Base-by-base conservation (phyloP, 1,284 basidiomycete genomes). In the Ceratobasidium sp. region DNA sequence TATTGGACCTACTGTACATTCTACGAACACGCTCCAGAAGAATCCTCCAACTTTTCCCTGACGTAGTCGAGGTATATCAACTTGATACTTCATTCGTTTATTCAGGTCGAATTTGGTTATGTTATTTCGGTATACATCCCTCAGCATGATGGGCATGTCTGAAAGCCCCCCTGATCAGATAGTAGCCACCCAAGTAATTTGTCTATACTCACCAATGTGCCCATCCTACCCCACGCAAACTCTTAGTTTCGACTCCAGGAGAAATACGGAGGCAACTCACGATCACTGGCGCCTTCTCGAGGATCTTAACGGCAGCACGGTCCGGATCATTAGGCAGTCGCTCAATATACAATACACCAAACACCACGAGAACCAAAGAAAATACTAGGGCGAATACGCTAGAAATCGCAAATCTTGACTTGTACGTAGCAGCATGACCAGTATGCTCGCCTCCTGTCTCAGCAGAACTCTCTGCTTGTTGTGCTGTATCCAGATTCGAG, bases 31-130 rank as follows among this genome's bases (percentile, higher is more conserved):
- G 62, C 76, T 91, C 93, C 93, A 95, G 80, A 95, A 95, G 81
- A 95, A 93, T 1, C 90, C 91, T 23, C 93, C 93, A 19, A 94
- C 87, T 73, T 84, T 85, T 2, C 95, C 95, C 74, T 87, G 76
- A 36, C 85, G 80, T 30, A 95, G 79, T 23, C 92, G 83, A 0
- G 92, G 91, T 54, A 96, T 93, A 76, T 96, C 93, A 44, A 96
- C 88, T 73, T 96, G 91, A 5, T 81, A 84, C 14, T 83, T 82
- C 74, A 86, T 83, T 6, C 73, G 70, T 33, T 81, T 78, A 53
- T 83, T 77, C 46, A 95, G 79, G 74, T 93, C 86, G 69, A 94
- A 80, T 8, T 84, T 83, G 50, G 86, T 82, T 13, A 88, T 84
- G 73, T 95, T 91, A 78, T 95, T 94, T 27, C 82, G 81, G 75